Conservation (phyloP, 495 filamentous ascomycete species). For the Penicillium macrosclerotiorum region DNA sequence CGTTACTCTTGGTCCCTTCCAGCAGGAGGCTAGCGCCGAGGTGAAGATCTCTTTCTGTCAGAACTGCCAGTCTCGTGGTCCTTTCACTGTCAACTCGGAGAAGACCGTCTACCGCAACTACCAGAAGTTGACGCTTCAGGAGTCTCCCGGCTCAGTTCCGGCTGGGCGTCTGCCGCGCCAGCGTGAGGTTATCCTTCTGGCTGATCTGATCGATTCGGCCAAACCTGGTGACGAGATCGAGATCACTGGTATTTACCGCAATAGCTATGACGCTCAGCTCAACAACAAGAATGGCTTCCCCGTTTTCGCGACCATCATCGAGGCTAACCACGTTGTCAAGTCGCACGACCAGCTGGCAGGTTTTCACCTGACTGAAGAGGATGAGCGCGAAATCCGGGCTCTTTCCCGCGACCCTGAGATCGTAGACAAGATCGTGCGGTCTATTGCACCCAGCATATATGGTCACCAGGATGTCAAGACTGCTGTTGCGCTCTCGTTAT, state of each 20-base stretch:
- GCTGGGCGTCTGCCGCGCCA: constrained; percentile 93
- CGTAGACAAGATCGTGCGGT: constrained; percentile 89
- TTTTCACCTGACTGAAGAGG: constrained; percentile 93
- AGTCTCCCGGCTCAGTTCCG: constrained; percentile 95
- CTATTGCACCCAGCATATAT: constrained; percentile 96
- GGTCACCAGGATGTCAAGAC: constrained; percentile 98
- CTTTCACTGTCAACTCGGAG: constrained; percentile 94
- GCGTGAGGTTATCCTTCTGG: constrained; percentile 92
- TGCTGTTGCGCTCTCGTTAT: constrained; percentile 88
- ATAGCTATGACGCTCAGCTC: constrained; percentile 95
- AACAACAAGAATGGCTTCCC: constrained; percentile 99
- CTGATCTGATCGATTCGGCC: constrained; percentile 94
- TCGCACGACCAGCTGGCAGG: constrained; percentile 97
- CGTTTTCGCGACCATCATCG: constrained; percentile 95
- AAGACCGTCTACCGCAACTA: constrained; percentile 99
- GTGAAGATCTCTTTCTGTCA: constrained; percentile 97
- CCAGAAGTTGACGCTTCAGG: constrained; percentile 95
- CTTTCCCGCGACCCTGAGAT: constrained; percentile 87
- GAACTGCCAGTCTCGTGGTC: constrained; percentile 93
- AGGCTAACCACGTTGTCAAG: constrained; percentile 96
- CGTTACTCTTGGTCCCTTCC: constrained; percentile 88
- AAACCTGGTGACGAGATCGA: constrained; percentile 99
- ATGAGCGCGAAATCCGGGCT: constrained; percentile 87
- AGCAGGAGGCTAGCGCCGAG: constrained; percentile 93
- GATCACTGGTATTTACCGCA: constrained; percentile 94